Base-by-base conservation (phyloP, 257 asterid species). In the Scutellaria galericulata region DNA sequence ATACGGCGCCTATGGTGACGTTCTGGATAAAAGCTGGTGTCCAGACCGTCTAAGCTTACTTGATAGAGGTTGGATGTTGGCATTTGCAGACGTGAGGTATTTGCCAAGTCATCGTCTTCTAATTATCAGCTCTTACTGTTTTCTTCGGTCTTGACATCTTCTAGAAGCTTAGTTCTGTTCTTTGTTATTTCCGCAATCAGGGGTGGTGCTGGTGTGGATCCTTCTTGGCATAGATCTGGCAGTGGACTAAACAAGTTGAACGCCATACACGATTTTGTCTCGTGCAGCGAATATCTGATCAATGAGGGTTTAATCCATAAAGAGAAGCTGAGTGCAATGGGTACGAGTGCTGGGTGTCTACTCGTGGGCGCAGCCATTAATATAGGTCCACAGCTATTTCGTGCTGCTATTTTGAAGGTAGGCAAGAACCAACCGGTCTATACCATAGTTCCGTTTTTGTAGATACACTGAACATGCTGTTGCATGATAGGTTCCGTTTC, bases 31-130 rank as follows among this genome's bases (percentile, higher is more conserved):
- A 77, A 88, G 92, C 81, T 95, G 99, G 98, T 95, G 95, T 82
- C 65, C 87, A 5, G 91, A 92, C 60, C 96, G 83, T 62, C 77
- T 95, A 66, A 88, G 97, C 88, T 84, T 95, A 53, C 96, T 95
- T 22, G 93, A 95, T 74, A 89, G 92, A 55, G 99, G 99, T 58
- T 95, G 99, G 99, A 70, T 90, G 73, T 82, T 92, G 70, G 98
- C 96, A 66, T 95, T 85, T 81, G 96, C 99, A 18, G 99, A 95
- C 77, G 97, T 88, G 71, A 92, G 99, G 98, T 94, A 82, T 55
- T 31, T 57, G 12, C 66, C 50, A 24, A 13, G 20, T 45, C 68
- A n/a, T 51, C 59, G 22, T 71, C 45, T 46, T 65, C 27, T 45
- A 52, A n/a, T 35, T 57, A 8, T 46, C 47, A 12, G 22, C 0